A percentile compares a stretch with the other conserved stretches of the same genome.
Conservation (phyloP, 2,329 filamentous ascomycete species). For the Diplodia intermedia region DNA sequence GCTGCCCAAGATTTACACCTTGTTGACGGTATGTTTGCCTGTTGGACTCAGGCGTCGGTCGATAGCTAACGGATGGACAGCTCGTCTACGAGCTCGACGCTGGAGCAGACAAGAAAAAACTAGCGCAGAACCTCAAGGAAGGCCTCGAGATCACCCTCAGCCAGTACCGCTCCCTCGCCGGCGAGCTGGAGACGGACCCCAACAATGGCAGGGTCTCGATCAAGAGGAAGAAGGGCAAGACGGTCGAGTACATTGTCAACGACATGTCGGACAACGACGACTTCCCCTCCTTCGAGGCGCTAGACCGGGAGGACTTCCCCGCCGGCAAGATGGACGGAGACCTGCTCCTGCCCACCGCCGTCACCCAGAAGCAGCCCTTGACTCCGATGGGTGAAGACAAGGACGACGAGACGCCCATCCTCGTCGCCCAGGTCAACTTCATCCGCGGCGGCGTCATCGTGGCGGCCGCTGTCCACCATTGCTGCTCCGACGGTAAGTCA, state of each 20-base stretch:
- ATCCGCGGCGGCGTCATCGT: slow-evolving; percentile 42
- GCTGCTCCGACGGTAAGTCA: slow-evolving; percentile 35
- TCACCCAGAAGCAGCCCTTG: slow-evolving; percentile 33
- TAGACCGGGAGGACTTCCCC: slow-evolving; percentile 37
- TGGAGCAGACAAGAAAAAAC: slow-evolving; percentile 11
- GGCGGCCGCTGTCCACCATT: slow-evolving; percentile 40
- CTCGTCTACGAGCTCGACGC: slow-evolving; percentile 38
- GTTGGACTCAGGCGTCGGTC: background rate
- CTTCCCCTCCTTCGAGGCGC: slow-evolving; percentile 35
- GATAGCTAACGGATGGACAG: background rate
- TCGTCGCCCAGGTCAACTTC: slow-evolving; percentile 41
- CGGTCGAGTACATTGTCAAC: slow-evolving; percentile 34
- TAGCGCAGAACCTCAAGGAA: slow-evolving; percentile 34
- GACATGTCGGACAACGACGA: slow-evolving; percentile 33
- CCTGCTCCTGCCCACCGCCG: slow-evolving; percentile 31
- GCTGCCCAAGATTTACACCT: slow-evolving; percentile 21
- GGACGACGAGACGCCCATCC: slow-evolving; percentile 29
- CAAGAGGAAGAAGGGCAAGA: slow-evolving; percentile 34
- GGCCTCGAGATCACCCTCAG: slow-evolving; percentile 37
- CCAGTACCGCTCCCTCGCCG: slow-evolving; percentile 36
- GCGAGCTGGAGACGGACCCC: slow-evolving; percentile 34
- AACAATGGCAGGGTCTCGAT: slow-evolving; percentile 36
- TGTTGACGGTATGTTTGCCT: background rate
- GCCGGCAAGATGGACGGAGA: slow-evolving; percentile 31
- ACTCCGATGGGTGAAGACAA: slow-evolving; percentile 32